Percentiles rank a stretch among this genome's conserved stretches.
phyloP scores from a whole-genome alignment of 805 yeast genomes.

The Suhomyces faveliae region DNA sequence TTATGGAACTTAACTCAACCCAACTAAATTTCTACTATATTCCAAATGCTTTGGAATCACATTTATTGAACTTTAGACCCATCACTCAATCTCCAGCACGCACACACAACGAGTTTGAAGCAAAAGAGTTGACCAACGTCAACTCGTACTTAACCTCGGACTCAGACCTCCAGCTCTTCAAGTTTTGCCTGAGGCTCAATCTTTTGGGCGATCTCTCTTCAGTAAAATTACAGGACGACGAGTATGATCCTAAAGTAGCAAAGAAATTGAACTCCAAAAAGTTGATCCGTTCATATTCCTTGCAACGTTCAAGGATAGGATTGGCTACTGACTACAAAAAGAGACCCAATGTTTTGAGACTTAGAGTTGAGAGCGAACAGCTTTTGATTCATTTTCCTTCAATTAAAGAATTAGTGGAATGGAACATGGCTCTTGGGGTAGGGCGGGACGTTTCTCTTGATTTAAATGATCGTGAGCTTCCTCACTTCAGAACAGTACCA shows the following conservation, averaged over 20 bases:
- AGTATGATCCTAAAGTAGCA: neutral
- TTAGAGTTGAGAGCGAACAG: constrained; percentile 84
- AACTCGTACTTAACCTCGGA: constrained; percentile 24
- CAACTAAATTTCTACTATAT: constrained; percentile 68
- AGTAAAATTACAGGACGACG: constrained; percentile 4
- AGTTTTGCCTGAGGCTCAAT: constrained; percentile 21
- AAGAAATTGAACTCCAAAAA: constrained; percentile 3
- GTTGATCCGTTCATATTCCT: constrained; percentile 63
- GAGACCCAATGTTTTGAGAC: constrained; percentile 61
- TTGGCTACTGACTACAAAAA: constrained; percentile 82
- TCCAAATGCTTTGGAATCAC: constrained; percentile 32
- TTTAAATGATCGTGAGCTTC: constrained; percentile 65
- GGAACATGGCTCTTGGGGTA: constrained; percentile 70
- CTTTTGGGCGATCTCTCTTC: constrained; percentile 7
- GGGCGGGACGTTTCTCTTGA: constrained; percentile 84
- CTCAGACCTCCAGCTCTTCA: constrained; percentile 28
- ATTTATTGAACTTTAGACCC: constrained; percentile 22
- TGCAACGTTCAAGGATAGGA: constrained; percentile 84
- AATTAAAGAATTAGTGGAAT: constrained; percentile 66
- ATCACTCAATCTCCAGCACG: constrained; percentile 8
- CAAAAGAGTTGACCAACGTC: constrained; percentile 8
- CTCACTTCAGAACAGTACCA: constrained; percentile 79
- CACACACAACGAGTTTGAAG: constrained; percentile 11
- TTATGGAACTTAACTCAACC: constrained; percentile 81
- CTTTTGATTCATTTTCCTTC: constrained; percentile 62